Conservation (phyloP, 2,329 filamentous ascomycete genomes). For the Eutypa lata region DNA sequence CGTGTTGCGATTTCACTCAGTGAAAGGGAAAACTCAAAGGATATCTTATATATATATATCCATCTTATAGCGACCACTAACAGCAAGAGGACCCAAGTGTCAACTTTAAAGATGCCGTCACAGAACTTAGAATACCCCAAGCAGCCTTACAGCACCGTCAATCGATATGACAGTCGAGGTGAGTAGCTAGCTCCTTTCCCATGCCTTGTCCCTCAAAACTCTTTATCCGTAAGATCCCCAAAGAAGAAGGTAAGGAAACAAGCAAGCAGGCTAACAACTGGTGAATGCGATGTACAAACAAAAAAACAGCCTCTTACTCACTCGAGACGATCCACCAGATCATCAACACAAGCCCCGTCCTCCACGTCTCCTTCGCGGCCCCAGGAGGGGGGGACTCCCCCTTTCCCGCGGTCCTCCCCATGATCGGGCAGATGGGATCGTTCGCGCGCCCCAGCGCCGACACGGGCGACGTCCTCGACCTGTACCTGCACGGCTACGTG, state of each 20-base stretch:
- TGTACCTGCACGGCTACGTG: constrained; percentile 84
- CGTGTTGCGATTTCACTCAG: too few relatives aligned
- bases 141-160: constrained; percentile 61
- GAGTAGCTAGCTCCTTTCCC: too few relatives aligned
- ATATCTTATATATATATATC: too few relatives aligned
- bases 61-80: too few relatives aligned
- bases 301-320: constrained; percentile 62
- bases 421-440: constrained; percentile 81
- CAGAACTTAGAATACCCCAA: constrained; percentile 59
- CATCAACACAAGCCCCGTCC: constrained; percentile 68
- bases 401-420: constrained; percentile 76
- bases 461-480: constrained; percentile 63
- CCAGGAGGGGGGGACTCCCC: constrained; percentile 55
- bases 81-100: too few relatives aligned
- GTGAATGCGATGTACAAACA: constrained; percentile 7
- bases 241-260: background rate
- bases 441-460: constrained; percentile 61
- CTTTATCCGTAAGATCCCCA: too few relatives aligned
- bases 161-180: constrained; percentile 65
- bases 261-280: background rate
- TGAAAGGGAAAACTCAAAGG: too few relatives aligned
- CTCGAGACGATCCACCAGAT: constrained; percentile 70
- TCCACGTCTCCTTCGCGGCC: constrained; percentile 78
- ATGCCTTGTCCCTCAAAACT: too few relatives aligned
- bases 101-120: constrained; percentile 36